These are phyloP conservation scores for Kodamaea kakaduensis DNA, from an alignment of 805 yeast species.

Conservation along the genomic window DNA sequence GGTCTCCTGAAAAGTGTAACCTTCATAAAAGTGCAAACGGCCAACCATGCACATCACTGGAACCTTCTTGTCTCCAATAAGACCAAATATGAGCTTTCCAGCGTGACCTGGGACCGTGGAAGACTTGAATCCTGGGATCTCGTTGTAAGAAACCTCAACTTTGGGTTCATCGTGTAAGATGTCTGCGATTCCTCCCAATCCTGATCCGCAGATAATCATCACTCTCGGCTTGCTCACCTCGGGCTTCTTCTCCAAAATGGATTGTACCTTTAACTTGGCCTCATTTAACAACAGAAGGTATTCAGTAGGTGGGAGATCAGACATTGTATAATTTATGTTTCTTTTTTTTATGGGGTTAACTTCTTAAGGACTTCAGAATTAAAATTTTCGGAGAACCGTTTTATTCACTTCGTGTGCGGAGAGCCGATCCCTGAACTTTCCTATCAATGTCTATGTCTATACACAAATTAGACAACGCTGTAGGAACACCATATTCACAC, in stretches of 20 bases:
- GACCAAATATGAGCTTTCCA: conserved; percentile 78
- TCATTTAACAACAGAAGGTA: conserved; percentile 17
- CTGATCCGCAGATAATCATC: conserved; percentile 90
- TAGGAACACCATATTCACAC: conserved; percentile 19
- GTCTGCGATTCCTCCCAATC: conserved; percentile 80
- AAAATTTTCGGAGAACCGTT: background rate
- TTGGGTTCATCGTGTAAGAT: conserved; percentile 39
- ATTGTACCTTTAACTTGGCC: conserved; percentile 17
- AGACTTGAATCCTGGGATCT: conserved; percentile 74
- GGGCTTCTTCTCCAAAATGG: conserved; percentile 11
- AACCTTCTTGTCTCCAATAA: conserved; percentile 59
- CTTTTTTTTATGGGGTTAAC: conserved; percentile 1
- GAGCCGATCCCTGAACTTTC: conserved; percentile 6
- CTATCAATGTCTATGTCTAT: conserved; percentile 16
- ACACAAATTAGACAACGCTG: conserved; percentile 13
- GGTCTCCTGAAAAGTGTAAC: conserved; percentile 75
- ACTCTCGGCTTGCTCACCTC: conserved; percentile 48
- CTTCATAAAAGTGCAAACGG: conserved; percentile 88
- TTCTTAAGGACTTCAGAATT: background rate
- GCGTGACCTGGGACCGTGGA: conserved; percentile 91
- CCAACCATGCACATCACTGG: conserved; percentile 95
- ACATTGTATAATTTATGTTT: conserved; percentile 1
- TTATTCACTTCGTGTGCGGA: background rate
- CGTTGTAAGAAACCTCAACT: conserved; percentile 54
- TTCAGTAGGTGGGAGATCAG: conserved; percentile 14